phyloP scores from a whole-genome alignment of 176 grass and related monocot genomes.

The Aegilops longissima region DNA sequence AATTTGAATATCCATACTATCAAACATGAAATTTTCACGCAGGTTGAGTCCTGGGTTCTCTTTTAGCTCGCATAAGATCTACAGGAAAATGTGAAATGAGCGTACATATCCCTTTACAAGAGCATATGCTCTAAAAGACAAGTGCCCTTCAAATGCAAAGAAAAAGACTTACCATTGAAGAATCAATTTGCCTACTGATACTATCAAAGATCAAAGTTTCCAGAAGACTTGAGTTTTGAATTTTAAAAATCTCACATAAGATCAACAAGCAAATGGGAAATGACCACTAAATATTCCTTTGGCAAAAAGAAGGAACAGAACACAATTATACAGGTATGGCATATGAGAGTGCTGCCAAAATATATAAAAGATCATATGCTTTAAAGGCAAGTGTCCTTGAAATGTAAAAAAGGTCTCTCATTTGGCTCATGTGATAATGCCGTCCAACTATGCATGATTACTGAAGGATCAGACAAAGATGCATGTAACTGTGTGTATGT shows the following conservation, averaged over 20 bases:
- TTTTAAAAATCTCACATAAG: not conserved
- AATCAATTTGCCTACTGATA: not conserved
- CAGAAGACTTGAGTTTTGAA: not conserved
- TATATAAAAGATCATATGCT: not conserved
- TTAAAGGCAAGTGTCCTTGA: not conserved
- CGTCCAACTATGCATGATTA: not conserved
- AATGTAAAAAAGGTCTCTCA: not conserved
- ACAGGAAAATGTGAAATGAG: conserved; percentile 15
- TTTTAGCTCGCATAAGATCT: not conserved
- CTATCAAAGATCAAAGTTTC: not conserved
- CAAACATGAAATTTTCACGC: conserved; percentile 1
- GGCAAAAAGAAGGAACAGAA: not conserved
- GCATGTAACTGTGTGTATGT: not conserved
- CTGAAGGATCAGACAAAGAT: not conserved
- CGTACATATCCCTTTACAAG: not conserved
- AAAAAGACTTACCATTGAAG: not conserved
- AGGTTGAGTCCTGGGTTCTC: not conserved
- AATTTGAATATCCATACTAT: not conserved
- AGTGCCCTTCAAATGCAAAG: not conserved
- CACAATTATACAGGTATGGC: not conserved
- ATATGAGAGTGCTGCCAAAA: not conserved
- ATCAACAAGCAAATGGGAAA: not conserved
- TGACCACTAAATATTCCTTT: not conserved
- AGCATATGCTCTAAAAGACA: not conserved
- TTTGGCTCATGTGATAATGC: not conserved